Evolutionary conservation across 345 rosid genomes (phyloP), one percentile per base, ranked within the genome.

Genomic region (Dimocarpus longan): DNA sequence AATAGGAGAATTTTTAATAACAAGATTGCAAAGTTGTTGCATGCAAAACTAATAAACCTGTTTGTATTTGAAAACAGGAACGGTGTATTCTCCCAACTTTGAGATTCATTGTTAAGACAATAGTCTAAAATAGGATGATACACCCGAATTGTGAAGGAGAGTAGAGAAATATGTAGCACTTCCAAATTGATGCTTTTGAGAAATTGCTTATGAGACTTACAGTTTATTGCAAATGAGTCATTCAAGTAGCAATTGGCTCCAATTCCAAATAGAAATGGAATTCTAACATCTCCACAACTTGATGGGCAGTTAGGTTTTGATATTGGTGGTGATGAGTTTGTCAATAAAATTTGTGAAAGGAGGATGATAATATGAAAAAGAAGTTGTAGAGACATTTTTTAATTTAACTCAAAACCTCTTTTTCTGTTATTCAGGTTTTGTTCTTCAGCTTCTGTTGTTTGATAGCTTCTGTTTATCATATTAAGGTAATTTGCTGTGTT

Each of bases 181-280:
- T 32, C 37, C 3, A 32, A 32, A 3, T 32, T 32, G 37, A 32
- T 32, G 3, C 37, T 32, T 32, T 32, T 32, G 37, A 32, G 37
- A 32, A 32, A 32, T 32, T 1, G 37, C 37, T 32, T 32, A 32
- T 32, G 28, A 5, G 66, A 72, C 16, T 39, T 72, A 32, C 32
- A 72, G 3, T 32, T 19, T 56, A 56, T 19, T 0, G 26, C 76
- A 57, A 32, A 32, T 9, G 11, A n/a, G 0, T 32, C 2, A 10
- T 72, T 26, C 37, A 56, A 16, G 28, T 18, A 72, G 11, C 75
- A 56, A 37, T 32, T 10, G 21, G 44, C 16, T 56, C 48, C 66
- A 5, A 72, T 37, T 37, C 75, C 66, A 21, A 72, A 72, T 32
- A 66, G 75, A 56, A 28, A 72, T 37, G 66, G 50, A 19, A 72